phyloP scores from a whole-genome alignment of 2,329 filamentous ascomycete species.

The Cordyceps cateniannulata region DNA sequence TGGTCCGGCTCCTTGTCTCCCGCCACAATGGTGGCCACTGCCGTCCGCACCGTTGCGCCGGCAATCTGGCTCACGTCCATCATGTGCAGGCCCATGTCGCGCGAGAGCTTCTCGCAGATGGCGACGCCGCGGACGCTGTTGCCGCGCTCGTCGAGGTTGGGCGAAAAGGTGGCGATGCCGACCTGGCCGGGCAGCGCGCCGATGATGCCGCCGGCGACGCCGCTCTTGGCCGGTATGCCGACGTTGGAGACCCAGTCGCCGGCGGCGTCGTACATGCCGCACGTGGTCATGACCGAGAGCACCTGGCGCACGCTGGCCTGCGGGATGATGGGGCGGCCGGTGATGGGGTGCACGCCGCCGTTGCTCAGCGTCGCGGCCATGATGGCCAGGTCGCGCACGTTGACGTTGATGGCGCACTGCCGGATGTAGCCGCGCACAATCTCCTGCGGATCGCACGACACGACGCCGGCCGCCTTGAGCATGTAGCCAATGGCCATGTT shows the following conservation, averaged over 20 bases:
- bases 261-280: conserved; percentile 35
- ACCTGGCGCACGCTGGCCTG: conserved; percentile 32
- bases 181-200: conserved; percentile 27
- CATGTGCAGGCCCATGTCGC: conserved; percentile 29
- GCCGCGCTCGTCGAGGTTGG: conserved; percentile 26
- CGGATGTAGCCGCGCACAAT: conserved; percentile 33
- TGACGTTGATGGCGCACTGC: conserved; percentile 35
- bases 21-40: conserved; percentile 24
- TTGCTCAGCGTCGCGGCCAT: conserved; percentile 35
- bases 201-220: conserved; percentile 28
- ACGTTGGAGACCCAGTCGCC: conserved; percentile 33
- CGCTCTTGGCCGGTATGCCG: conserved; percentile 33
- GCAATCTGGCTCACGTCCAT: conserved; percentile 29
- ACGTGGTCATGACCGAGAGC: conserved; percentile 35
- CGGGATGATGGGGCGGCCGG: conserved; percentile 27
- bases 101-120: conserved; percentile 25
- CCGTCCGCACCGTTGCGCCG: conserved; percentile 23
- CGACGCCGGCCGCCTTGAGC: conserved; percentile 34
- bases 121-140: conserved; percentile 27
- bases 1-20: conserved; percentile 21
- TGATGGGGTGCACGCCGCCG: conserved; percentile 28
- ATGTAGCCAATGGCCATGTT: conserved; percentile 33
- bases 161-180: conserved; percentile 26
- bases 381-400: conserved; percentile 32
- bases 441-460: conserved; percentile 27